Base-by-base conservation (phyloP, 441 rosid species). In the Pelargonium fulgidum region DNA sequence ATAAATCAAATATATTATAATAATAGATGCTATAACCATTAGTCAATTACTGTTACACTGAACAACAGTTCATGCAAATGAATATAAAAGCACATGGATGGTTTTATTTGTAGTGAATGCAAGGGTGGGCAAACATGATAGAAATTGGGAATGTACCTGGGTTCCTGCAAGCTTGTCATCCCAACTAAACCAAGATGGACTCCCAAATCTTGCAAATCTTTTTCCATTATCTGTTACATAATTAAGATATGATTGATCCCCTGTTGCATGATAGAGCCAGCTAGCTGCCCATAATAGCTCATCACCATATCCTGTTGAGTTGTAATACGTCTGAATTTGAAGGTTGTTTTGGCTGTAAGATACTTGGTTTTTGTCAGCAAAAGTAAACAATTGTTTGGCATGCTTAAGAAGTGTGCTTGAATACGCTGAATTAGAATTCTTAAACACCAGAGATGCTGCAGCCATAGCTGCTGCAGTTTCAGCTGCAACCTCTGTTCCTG, bases 381-480 rank as follows among this genome's bases (percentile, higher is more conserved):
- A 94, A 65, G 80, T 80, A 72, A 94, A 94, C 76, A 94, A 75
- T 70, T 90, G 85, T 77, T 79, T 66, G 0, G 97, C 97, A 78
- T 94, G 97, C 77, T 77, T 80, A 59, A 94, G 75, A 54, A 94
- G 93, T 0, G 84, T 83, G 76, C 81, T 85, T 62, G 98, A 90
- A 73, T 94, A 94, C 4, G 74, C 62, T 0, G 91, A 66, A 67
- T 90, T 77, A 20, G 71, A 74, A 20, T 77, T 82, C 78, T 91
- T 92, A 61, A 94, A 94, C 77, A 94, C 99, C 50, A 94, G 74
- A 72, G 98, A 90, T 0, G 97, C 97, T 0, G 99, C 81, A 65
- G 98, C 98, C 90, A 92, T 78, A 44, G 99, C 98, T 54, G 98
- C 99, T 11, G 98, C 96, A 62, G 97, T 89, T 78, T 94, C 98